Conservation (phyloP, 2,329 filamentous ascomycete species). For the Botrytis galanthina region DNA sequence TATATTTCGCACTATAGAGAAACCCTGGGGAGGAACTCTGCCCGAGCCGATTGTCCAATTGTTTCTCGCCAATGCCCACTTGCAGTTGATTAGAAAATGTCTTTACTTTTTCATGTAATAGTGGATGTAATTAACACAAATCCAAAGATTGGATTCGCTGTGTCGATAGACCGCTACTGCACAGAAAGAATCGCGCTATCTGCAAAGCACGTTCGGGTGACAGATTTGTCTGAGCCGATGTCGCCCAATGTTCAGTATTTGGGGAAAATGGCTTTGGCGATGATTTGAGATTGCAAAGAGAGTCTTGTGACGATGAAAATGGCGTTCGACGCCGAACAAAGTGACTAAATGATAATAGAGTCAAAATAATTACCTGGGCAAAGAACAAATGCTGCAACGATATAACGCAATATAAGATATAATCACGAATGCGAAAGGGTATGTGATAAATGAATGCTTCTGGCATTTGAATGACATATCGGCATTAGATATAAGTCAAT, state of each 20-base stretch:
- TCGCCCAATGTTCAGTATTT: conserved; percentile 3
- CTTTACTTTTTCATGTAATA: not conserved
- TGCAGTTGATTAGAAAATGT: not conserved
- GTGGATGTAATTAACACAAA: not conserved
- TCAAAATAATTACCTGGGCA: not conserved
- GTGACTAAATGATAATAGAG: not conserved
- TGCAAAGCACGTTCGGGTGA: not conserved
- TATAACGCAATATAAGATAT: not conserved
- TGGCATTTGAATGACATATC: not conserved
- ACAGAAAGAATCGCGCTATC: not conserved
- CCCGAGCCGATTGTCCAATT: not conserved
- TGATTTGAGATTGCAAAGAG: not conserved
- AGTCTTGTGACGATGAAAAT: not conserved
- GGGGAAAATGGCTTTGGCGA: not conserved
- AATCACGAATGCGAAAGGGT: not conserved
- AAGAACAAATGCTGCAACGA: not conserved
- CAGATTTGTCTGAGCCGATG: not conserved
- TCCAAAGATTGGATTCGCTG: not conserved
- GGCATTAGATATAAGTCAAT: not conserved
- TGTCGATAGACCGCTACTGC: conserved; percentile 16
- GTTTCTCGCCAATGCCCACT: not conserved
- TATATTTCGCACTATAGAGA: not conserved
- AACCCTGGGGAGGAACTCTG: not conserved
- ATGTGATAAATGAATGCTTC: not conserved
- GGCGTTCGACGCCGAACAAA: not conserved